phyloP scores from a whole-genome alignment of 371 early-diverging fungal genomes.

The Mucor circinelloides region DNA sequence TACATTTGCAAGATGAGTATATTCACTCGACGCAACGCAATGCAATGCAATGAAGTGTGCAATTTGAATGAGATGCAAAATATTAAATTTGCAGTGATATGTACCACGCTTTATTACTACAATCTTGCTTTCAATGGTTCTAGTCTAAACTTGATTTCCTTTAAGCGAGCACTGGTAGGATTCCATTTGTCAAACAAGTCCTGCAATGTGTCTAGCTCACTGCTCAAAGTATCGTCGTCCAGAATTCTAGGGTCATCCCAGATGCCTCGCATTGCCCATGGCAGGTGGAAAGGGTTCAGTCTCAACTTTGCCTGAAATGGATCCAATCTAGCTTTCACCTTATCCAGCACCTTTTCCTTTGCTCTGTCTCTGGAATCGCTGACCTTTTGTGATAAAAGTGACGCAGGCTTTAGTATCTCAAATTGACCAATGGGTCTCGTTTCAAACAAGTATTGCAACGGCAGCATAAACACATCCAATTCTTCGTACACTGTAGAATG shows the following conservation, averaged over 20 bases:
- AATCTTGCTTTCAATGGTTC: conserved; percentile 66
- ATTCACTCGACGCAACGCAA: not conserved
- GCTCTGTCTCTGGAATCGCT: not conserved
- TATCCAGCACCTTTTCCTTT: conserved; percentile 1
- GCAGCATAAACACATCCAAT: conserved; percentile 75
- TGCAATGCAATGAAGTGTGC: not conserved
- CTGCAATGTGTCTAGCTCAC: conserved; percentile 65
- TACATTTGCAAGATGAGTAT: not conserved
- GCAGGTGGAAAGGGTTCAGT: conserved; percentile 84
- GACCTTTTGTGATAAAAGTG: not conserved
- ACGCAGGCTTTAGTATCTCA: conserved; percentile 2
- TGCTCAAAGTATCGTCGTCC: conserved; percentile 44
- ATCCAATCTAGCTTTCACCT: conserved; percentile 32
- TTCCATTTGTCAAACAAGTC: conserved; percentile 76
- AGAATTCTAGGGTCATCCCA: conserved; percentile 67
- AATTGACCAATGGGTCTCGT: conserved; percentile 26
- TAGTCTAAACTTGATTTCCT: conserved; percentile 83
- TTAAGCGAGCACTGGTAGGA: conserved; percentile 66
- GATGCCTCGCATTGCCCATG: conserved; percentile 89
- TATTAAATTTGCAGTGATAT: not conserved
- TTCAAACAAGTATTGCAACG: conserved; percentile 44
- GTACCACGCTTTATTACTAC: conserved; percentile 4
- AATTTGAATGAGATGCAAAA: not conserved
- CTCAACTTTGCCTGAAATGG: conserved; percentile 53
- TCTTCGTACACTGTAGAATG: conserved; percentile 94